Conservation (phyloP, 495 filamentous ascomycete species). For the Terfezia claveryi region DNA sequence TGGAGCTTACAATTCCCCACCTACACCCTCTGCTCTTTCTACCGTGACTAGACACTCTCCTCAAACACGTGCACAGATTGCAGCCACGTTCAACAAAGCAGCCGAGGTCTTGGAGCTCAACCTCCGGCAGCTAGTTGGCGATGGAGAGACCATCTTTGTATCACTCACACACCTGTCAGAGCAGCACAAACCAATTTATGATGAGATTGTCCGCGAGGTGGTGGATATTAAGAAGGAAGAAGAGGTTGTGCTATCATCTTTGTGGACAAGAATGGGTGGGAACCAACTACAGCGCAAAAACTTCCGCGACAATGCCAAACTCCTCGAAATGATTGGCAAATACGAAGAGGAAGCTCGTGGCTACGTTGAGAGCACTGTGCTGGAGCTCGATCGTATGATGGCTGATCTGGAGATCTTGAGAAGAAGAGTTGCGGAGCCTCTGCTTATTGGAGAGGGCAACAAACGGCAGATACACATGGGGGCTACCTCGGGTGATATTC, state of each 20-base stretch:
- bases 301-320: constrained; percentile 17
- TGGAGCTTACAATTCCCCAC: constrained; percentile 7
- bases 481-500: background rate
- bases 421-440: constrained; percentile 15
- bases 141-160: constrained; percentile 16
- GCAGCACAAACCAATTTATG: constrained; percentile 19
- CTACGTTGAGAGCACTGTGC: constrained; percentile 17
- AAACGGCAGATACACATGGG: background rate
- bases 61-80: constrained; percentile 11
- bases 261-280: constrained; percentile 15
- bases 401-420: constrained; percentile 16
- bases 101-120: constrained; percentile 19
- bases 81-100: constrained; percentile 18
- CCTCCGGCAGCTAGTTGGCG: constrained; percentile 16
- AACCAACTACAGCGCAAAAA: constrained; percentile 14
- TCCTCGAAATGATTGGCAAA: constrained; percentile 15
- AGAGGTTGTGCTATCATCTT: constrained; percentile 15
- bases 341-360: constrained; percentile 19
- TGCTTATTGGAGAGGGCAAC: constrained; percentile 5
- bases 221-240: constrained; percentile 19
- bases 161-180: constrained; percentile 16
- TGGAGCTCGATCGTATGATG: constrained; percentile 19
- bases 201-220: constrained; percentile 19
- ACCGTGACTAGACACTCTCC: constrained; percentile 1
- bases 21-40: constrained; percentile 3